Conservation (phyloP, 345 rosid species). For the Abelmoschus esculentus region DNA sequence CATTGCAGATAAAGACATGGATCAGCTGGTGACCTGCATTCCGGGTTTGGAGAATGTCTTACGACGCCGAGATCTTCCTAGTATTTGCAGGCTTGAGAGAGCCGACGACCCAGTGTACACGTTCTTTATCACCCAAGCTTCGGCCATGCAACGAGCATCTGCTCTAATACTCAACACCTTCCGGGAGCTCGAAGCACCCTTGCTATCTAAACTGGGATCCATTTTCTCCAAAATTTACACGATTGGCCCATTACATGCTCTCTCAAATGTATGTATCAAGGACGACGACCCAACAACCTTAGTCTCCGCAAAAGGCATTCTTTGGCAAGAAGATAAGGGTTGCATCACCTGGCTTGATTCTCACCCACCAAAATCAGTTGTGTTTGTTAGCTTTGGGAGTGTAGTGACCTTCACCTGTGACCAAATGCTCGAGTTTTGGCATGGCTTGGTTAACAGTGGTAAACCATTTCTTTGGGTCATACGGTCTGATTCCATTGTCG, state of each 20-base stretch:
- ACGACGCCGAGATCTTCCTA: conserved; percentile 3
- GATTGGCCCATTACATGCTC: conserved; percentile 32
- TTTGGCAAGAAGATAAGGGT: too few species aligned
- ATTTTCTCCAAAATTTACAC: conserved; percentile 21
- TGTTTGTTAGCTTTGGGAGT: conserved; percentile 49
- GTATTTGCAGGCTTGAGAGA: background rate
- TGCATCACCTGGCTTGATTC: conserved; percentile 28
- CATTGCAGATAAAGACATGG: background rate
- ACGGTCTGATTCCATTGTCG: conserved; percentile 16
- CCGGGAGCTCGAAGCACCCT: background rate
- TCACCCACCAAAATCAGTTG: conserved; percentile 27
- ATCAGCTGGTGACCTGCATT: background rate
- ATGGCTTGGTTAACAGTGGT: conserved; percentile 21
- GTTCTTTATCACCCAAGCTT: background rate
- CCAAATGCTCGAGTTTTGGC: conserved; percentile 34
- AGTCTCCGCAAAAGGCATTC: too few species aligned
- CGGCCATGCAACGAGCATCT: background rate
- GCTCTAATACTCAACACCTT: conserved; percentile 36
- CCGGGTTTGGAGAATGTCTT: background rate
- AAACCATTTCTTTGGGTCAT: conserved; percentile 41
- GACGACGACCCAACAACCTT: too few species aligned
- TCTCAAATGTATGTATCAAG: conserved; percentile 7
- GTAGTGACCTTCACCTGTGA: conserved; percentile 10
- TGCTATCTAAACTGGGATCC: conserved; percentile 17
- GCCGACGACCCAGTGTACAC: background rate